Evolutionary conservation across 2,329 filamentous ascomycete species (phyloP), one percentile per base, ranked within the genome.

Genomic region (Fusarium buxicola): DNA sequence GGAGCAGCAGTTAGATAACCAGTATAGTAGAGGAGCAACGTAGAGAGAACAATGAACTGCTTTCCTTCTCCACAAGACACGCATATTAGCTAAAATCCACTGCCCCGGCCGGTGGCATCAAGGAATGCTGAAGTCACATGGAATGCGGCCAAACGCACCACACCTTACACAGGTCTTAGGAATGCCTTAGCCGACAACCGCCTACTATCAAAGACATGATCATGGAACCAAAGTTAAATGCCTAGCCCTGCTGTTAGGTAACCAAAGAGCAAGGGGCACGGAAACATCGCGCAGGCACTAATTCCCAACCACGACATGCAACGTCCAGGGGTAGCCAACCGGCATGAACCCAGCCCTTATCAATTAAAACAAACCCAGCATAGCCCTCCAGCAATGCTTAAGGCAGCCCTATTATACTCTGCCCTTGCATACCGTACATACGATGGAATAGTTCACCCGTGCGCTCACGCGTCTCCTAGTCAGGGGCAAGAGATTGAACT

Each of bases 361-460:
- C 53, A 51, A 46, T 34, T 27, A 44, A 40, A 38, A 44, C 28
- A 38, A 30, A 44, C 34, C 27, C 21, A 28, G 13, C 13, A 43
- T 43, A 52, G 15, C 46, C 54, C 32, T 59, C 27, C 9, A 47
- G 18, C 43, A 46, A 44, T 55, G 40, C 56, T 54, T 58, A 43
- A 50, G 21, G 47, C 39, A 47, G 34, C 44, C 50, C 40, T 47
- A 43, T 28, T 48, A 61, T 61, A 40, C 25, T 38, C 35, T 45
- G 56, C 28, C 46, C 35, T 49, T 49, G 59, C 49, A 49, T 65
- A 36, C 56, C 44, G 46, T 60, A 55, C 59, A 47, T 52, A 35
- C 44, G 56, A 49, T 56, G 56, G 38, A 50, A 40, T 43, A 41
- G 50, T 57, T 43, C 58, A 50, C 43, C 45, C 44, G 36, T 34